A percentile compares a stretch with the other conserved stretches of the same genome.
Conservation (phyloP, 306 rosid species). For the Citrullus colocynthis region DNA sequence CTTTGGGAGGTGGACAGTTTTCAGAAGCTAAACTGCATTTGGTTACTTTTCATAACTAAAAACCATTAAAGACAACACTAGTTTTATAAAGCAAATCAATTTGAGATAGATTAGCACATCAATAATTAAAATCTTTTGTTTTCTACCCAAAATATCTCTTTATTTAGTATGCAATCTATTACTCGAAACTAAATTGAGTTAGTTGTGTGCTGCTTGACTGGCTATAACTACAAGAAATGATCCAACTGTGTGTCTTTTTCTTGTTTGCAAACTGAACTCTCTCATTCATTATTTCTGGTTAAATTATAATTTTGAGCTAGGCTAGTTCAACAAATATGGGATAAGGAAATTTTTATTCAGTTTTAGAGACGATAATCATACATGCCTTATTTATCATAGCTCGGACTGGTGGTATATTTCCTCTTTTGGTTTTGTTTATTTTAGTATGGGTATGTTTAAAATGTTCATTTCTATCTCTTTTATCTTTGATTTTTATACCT, state of each 20-base stretch:
- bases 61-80: not conserved
- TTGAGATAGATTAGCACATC: not conserved
- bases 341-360: not conserved
- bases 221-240: not conserved
- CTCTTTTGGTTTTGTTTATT: no score
- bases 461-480: no score
- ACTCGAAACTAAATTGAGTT: not conserved
- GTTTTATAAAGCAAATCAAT: not conserved
- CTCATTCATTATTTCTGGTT: not conserved
- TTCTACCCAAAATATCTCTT: not conserved
- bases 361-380: not conserved
- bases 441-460: no score
- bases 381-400: no score
- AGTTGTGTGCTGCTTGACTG: not conserved
- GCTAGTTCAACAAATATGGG: not conserved
- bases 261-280: not conserved
- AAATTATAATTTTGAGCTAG: not conserved
- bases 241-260: not conserved
- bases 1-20: not conserved
- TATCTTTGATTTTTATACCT: no score
- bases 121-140: not conserved
- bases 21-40: not conserved
- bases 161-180: not conserved
- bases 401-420: no score
- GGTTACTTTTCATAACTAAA: not conserved